These are phyloP conservation scores for Neurospora hispaniola DNA, from an alignment of 495 filamentous ascomycete species.

Conservation along the genomic window DNA sequence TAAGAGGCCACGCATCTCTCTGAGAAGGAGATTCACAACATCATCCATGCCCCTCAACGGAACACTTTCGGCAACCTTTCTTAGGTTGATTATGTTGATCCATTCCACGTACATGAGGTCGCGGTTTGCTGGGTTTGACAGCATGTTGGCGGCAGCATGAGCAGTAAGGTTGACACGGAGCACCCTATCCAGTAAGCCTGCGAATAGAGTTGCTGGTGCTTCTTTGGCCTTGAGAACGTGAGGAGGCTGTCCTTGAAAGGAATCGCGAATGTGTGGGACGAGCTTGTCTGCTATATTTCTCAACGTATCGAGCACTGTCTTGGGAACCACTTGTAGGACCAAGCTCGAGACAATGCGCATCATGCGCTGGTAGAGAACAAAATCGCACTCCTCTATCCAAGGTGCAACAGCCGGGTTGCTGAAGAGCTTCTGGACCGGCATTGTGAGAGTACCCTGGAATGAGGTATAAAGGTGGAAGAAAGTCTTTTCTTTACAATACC, in stretches of 20 bases:
- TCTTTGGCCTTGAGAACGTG: constrained; percentile 82
- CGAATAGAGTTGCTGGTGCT: constrained; percentile 81
- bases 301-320: constrained; percentile 70
- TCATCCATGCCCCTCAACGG: constrained; percentile 56
- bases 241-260: constrained; percentile 67
- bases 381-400: constrained; percentile 94
- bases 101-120: constrained; percentile 93
- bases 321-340: constrained; percentile 79
- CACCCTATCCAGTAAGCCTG: constrained; percentile 69
- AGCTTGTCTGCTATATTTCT: constrained; percentile 73
- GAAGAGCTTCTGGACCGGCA: constrained; percentile 93
- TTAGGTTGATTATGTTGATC: constrained; percentile 65
- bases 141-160: constrained; percentile 68
- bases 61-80: constrained; percentile 50
- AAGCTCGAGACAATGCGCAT: constrained; percentile 77
- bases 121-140: constrained; percentile 60
- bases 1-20: constrained; percentile 64
- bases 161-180: constrained; percentile 86
- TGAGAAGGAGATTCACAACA: constrained; percentile 57
- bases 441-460: constrained; percentile 90
- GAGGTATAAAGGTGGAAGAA: constrained; percentile 93
- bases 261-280: constrained; percentile 62
- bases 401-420: constrained; percentile 68
- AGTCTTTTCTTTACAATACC: constrained; percentile 88
- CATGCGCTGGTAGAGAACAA: constrained; percentile 92